Conservation (phyloP, 2,329 filamentous ascomycete genomes). For the Apiospora marii region DNA sequence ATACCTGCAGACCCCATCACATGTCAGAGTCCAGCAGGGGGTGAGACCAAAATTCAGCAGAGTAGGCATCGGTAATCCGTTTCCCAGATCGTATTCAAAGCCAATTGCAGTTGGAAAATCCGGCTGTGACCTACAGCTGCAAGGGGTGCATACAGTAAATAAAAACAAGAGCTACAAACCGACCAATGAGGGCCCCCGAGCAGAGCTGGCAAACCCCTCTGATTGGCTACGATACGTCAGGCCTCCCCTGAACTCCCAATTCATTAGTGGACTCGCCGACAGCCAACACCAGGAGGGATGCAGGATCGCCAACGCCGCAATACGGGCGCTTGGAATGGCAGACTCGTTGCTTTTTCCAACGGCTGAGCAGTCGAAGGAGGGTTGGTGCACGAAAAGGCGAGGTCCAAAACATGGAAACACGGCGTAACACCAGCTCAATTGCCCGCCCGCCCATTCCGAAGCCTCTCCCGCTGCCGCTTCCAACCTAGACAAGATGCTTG, state of each 20-base stretch:
- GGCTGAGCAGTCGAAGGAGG: not conserved
- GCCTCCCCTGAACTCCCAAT: not conserved
- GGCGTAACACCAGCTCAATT: not conserved
- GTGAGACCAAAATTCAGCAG: not conserved
- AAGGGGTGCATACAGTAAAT: not conserved
- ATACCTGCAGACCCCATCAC: not conserved
- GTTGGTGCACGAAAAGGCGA: not conserved
- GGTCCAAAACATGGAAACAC: not conserved
- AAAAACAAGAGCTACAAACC: not conserved
- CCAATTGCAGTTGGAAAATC: too few species aligned
- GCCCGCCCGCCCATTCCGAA: not conserved
- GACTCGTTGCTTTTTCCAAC: not conserved
- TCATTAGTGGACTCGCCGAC: not conserved
- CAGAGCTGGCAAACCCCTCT: not conserved
- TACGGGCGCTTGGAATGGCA: not conserved
- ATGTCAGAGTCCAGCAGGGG: not conserved
- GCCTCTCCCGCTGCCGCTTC: not conserved
- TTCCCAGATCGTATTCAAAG: too few species aligned
- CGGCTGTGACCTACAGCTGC: too few species aligned
- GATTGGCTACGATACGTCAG: not conserved
- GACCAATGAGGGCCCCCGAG: not conserved
- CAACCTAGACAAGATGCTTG: not conserved
- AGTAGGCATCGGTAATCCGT: too few species aligned
- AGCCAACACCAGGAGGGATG: not conserved
- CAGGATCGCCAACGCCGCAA: not conserved